A percentile compares a stretch with the other conserved stretches of the same genome.
These are phyloP conservation scores for Helicostylum pulchrum DNA, from an alignment of 192 early-diverging fungal species.

Conservation along the genomic window DNA sequence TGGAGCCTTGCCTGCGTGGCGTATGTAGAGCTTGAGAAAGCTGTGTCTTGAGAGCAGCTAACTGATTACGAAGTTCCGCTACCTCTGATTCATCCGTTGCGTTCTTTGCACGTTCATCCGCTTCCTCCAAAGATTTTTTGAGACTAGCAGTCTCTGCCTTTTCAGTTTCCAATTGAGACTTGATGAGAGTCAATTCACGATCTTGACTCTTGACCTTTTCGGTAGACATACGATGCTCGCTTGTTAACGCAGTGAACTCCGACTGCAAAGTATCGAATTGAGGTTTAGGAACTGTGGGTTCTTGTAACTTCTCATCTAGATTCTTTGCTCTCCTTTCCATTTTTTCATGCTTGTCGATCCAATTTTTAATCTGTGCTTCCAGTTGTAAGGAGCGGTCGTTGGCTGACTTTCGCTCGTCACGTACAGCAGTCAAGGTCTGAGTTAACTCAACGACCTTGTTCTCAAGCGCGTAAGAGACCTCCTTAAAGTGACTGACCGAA, in stretches of 20 bases:
- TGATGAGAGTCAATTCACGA: conserved; percentile 58
- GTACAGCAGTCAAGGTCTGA: conserved; percentile 62
- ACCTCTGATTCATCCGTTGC: conserved; percentile 62
- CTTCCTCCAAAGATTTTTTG: conserved; percentile 42
- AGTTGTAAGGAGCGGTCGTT: conserved; percentile 55
- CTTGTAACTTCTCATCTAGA: conserved; percentile 43
- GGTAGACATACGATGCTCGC: conserved; percentile 54
- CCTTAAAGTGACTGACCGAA: conserved; percentile 90
- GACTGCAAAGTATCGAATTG: conserved; percentile 52
- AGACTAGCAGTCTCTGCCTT: conserved; percentile 69
- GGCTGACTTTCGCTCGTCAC: conserved; percentile 66
- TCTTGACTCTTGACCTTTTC: conserved; percentile 61
- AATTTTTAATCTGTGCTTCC: conserved; percentile 61
- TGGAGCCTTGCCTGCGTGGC: conserved; percentile 24
- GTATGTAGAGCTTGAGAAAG: conserved; percentile 63
- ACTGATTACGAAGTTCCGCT: conserved; percentile 66
- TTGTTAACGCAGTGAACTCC: conserved; percentile 50
- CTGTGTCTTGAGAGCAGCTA: conserved; percentile 67
- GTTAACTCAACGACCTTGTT: conserved; percentile 96
- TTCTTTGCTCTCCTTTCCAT: conserved; percentile 56
- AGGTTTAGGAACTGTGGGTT: conserved; percentile 56
- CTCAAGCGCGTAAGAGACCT: conserved; percentile 91
- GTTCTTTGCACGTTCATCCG: conserved; percentile 34
- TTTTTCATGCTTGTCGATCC: conserved; percentile 73
- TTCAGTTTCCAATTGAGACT: conserved; percentile 42